These are phyloP conservation scores for Sedum album DNA, from an alignment of 164 flowering plant genomes.

Conservation along the genomic window DNA sequence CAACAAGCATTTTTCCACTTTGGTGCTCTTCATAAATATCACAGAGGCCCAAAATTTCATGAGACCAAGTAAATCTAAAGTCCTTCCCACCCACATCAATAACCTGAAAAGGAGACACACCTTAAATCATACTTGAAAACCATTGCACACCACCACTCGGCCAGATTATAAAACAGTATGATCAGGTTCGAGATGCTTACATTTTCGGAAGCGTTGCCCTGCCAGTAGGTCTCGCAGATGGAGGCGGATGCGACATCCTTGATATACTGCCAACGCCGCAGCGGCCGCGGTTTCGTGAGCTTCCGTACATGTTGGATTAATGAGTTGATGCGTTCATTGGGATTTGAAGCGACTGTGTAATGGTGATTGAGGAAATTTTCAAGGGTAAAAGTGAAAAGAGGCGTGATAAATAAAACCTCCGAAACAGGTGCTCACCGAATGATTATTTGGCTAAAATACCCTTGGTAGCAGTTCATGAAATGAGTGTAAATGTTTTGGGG, in stretches of 20 bases:
- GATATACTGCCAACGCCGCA: slow-evolving; percentile 6
- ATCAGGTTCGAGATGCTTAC: too few species aligned
- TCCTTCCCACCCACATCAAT: slow-evolving; percentile 92
- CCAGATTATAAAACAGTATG: neutral
- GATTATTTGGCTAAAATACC: too few species aligned
- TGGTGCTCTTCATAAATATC: slow-evolving; percentile 88
- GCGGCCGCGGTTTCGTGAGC: slow-evolving; percentile 48
- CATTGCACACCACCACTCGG: neutral
- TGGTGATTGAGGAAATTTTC: too few species aligned
- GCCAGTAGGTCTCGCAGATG: neutral
- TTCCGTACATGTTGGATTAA: slow-evolving; percentile 47
- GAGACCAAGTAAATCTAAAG: slow-evolving; percentile 85
- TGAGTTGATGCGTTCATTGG: neutral
- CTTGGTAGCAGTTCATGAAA: too few species aligned
- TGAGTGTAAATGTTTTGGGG: too few species aligned
- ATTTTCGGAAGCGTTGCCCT: slow-evolving; percentile 33
- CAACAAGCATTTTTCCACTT: slow-evolving; percentile 82
- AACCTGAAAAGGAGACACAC: slow-evolving; percentile 31
- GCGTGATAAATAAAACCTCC: too few species aligned
- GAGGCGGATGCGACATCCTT: slow-evolving; percentile 1
- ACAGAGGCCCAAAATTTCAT: slow-evolving; percentile 68
- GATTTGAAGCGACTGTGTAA: too few species aligned
- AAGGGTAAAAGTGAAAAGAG: too few species aligned
- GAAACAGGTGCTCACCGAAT: too few species aligned
- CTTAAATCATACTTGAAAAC: neutral